Evolutionary conservation across 176 grass and related monocot genomes (phyloP), one percentile per base, ranked within the genome.

Genomic region (Thinopyrum elongatum): DNA sequence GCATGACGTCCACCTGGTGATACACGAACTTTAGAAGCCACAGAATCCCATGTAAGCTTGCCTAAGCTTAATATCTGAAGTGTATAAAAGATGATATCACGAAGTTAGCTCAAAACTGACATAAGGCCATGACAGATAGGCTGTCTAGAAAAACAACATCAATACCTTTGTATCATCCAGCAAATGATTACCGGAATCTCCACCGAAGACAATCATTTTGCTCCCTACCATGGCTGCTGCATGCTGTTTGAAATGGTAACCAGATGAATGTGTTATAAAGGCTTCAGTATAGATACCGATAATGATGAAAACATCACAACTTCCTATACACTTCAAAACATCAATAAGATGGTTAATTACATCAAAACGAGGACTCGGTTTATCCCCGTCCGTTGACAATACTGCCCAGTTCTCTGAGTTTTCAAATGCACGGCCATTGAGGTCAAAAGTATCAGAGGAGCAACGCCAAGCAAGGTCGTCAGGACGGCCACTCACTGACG

Each of bases 131-230:
- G 12, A 42, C 21, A 85, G 19, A 88, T 57, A 31, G 55, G 64
- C 73, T 6, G 26, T 80, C 38, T 4, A 49, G 31, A 79, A 80
- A 41, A 29, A 85, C 61, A 77, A 19, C 29, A 88, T 61, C 21
- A 22, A 65, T 94, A 99, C 97, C 88, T 87, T 86, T 22, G 87
- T 99, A 88, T 99, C 97, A 83, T 99, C 97, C 44, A 99, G 88
- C 62, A 96, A 91, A 72, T 47, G 61, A 78, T 91, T 76, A 27
- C 94, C 92, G 22, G 92, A 88, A 81, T 99, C 94, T 13, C 97
- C 97, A 65, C 97, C 97, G 25, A 94, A 91, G 59, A 99, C 88
- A 23, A 99, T 60, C 97, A 99, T 99, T 90, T 99, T 99, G 76
- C 90, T 96, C 35, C 97, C 97, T 58, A 99, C 87, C 74, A 94